phyloP scores from a whole-genome alignment of 108 stramenopile genomes.

The Parmales sp. region DNA sequence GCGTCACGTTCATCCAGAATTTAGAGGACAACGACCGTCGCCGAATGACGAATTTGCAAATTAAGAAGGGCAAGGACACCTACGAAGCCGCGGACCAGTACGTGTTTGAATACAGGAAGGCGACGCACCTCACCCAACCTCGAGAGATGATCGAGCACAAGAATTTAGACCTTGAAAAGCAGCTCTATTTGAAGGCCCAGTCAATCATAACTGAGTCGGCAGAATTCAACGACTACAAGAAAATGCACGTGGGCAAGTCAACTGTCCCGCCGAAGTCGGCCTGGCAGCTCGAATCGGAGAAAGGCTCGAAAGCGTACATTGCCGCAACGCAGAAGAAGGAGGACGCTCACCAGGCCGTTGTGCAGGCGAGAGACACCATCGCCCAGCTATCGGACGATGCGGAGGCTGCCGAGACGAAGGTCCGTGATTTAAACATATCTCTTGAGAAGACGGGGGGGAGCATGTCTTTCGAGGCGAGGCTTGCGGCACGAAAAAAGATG shows the following conservation, averaged over 20 bases:
- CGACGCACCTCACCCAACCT: not conserved
- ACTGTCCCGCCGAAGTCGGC: not conserved
- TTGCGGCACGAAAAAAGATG: conserved; percentile 1
- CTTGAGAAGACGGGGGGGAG: not conserved
- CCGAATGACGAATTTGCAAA: not conserved
- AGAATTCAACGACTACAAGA: conserved; percentile 5
- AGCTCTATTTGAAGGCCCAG: not conserved
- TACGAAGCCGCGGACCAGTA: conserved; percentile 1
- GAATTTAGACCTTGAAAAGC: not conserved
- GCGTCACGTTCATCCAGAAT: not conserved
- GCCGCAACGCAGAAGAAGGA: not conserved
- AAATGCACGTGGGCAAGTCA: not conserved
- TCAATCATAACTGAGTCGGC: not conserved
- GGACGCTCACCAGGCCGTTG: conserved; percentile 7
- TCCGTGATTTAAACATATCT: not conserved
- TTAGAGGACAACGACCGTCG: not conserved
- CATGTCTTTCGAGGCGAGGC: conserved; percentile 5
- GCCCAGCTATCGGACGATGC: not conserved
- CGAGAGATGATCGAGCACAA: not conserved
- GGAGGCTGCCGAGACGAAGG: conserved; percentile 1
- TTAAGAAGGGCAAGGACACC: not conserved
- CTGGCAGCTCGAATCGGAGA: not conserved
- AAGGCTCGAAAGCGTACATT: conserved; percentile 1
- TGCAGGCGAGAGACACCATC: not conserved
- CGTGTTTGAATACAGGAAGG: conserved; percentile 8